Evolutionary conservation across 2,329 filamentous ascomycete species (phyloP).

Genomic region (Fusarium solani-melongenae): DNA sequence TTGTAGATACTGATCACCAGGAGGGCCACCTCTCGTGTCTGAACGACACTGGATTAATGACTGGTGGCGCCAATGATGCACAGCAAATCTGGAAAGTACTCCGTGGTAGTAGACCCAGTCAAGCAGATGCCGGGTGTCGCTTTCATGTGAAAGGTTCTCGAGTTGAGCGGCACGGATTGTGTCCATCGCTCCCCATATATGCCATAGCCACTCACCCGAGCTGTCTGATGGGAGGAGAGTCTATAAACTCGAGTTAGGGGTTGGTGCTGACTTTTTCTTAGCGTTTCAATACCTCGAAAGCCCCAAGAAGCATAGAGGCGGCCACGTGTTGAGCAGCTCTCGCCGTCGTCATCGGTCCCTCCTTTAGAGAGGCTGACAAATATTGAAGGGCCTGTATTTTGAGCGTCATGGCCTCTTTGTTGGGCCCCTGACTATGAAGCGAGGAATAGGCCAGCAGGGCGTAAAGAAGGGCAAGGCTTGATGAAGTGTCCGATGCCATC

Average conservation of each 20-base stretch:
- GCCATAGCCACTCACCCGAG: constrained; percentile 36
- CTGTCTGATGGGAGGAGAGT: constrained; percentile 22
- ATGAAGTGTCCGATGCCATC: background rate
- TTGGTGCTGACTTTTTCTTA: accelerated
- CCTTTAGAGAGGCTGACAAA: constrained; percentile 4
- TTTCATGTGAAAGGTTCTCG: background rate
- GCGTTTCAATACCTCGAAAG: constrained; percentile 24
- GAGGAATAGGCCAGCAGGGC: constrained; percentile 33
- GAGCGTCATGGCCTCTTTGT: constrained; percentile 14
- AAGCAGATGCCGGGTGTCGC: constrained; percentile 11
- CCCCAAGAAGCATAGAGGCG: constrained; percentile 33
- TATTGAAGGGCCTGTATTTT: constrained; percentile 28
- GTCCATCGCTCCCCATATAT: constrained; percentile 32
- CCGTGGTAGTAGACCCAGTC: constrained; percentile 38
- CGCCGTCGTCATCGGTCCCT: background rate
- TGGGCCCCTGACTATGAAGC: constrained; percentile 15
- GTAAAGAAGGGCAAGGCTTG: constrained; percentile 23
- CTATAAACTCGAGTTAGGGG: background rate
- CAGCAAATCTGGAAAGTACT: constrained; percentile 31
- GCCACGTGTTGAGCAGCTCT: constrained; percentile 33
- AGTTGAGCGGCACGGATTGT: constrained; percentile 20
- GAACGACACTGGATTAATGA: background rate
- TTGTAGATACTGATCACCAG: background rate
- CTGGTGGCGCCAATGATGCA: constrained; percentile 27
- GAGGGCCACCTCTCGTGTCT: background rate